Base-by-base conservation (phyloP, 306 rosid species). In the Glycine soja region DNA sequence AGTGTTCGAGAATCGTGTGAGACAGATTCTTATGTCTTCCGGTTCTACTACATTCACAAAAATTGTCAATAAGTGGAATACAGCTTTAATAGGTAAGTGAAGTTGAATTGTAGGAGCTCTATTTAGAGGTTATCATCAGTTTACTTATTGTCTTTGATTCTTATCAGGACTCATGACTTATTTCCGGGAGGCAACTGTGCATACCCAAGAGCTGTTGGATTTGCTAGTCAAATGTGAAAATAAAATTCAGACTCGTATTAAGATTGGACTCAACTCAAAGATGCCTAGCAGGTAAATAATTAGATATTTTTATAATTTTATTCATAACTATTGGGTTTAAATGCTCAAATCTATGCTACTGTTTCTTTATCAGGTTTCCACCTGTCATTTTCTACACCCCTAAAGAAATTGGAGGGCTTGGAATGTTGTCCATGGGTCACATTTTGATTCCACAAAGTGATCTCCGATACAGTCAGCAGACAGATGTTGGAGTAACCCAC, bases 1-100 rank as follows among this genome's bases (percentile, higher is more conserved):
- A 89, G 96, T 96, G 76, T 96, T 96, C 80, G 99, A 96, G 90
- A 96, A 96, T 85, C 97, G 99, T 75, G 99, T 92, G 59, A 92
- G 99, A 78, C 99, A 96, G 92, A 96, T 96, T 81, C 99, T 96
- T 80, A 96, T 96, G 99, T 96, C 99, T 78, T 96, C 99, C 6
- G 99, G 99, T 72, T 96, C 99, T 46, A 96, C 99, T 30, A 96
- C 99, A 6, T 96, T 96, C 69, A 96, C 99, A 58, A 96, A 96
- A 86, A 93, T 96, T 84, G 99, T 96, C 83, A 96, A 96, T 75
- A 96, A 96, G 80, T 96, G 99, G 99, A 96, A 96, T 83, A 96
- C 99, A 7, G 98, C 99, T 54, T 85, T 96, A 70, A 96, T 96
- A 82, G 99, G 97, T 91, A 74, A 52, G 57, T 36, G 78, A 38